These are phyloP conservation scores for Symbiodinium pilosum DNA, from an alignment of 73 alveolate species.

Conservation along the genomic window DNA sequence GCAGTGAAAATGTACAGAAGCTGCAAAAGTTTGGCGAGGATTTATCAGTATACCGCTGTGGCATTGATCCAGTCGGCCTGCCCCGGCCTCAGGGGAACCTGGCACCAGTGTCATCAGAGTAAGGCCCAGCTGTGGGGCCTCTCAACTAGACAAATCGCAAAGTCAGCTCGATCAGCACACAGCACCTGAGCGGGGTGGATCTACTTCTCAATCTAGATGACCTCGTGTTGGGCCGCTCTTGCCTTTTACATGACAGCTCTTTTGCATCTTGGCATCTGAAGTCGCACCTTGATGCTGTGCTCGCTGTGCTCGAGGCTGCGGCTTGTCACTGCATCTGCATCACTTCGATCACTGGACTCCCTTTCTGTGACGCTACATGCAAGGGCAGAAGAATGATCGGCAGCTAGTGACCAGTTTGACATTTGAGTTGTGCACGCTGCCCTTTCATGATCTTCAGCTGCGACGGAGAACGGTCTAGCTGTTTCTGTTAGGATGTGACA, in stretches of 20 bases:
- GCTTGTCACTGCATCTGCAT: not conserved
- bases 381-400: too few species aligned
- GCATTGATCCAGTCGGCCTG: constrained; percentile 38
- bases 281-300: too few species aligned
- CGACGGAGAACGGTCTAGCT: not conserved
- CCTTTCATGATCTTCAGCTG: not conserved
- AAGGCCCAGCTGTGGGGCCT: too few species aligned
- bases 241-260: too few species aligned
- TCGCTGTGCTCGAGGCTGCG: not conserved
- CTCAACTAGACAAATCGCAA: too few species aligned
- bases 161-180: too few species aligned
- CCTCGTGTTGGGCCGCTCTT: not conserved
- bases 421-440: not conserved
- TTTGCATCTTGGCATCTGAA: too few species aligned
- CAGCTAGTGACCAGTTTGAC: not conserved
- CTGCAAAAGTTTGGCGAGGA: not conserved
- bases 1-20: too few species aligned
- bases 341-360: not conserved
- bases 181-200: too few species aligned
- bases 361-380: not conserved
- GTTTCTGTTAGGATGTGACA: constrained; percentile 19
- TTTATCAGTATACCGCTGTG: constrained; percentile 56
- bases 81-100: not conserved
- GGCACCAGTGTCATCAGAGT: too few species aligned
- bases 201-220: too few species aligned